phyloP scores from a whole-genome alignment of 768 basidiomycete species.

The Kwoniella dejecticola region DNA sequence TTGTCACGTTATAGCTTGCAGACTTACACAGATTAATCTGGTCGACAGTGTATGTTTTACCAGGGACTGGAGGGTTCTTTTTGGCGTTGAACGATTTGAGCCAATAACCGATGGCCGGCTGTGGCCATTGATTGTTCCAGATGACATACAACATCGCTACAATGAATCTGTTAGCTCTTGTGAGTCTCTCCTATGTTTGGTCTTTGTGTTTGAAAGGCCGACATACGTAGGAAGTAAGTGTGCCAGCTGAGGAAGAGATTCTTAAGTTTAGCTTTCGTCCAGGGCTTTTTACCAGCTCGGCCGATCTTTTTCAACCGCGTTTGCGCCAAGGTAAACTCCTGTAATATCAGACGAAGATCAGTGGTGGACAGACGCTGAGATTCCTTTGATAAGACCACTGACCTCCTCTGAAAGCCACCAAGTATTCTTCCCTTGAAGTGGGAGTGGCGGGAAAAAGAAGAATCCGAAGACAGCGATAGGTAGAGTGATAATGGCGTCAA shows the following conservation, averaged over 20 bases:
- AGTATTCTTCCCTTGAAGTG: conserved; percentile 28
- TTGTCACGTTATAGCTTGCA: neutral
- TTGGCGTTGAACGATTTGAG: conserved; percentile 44
- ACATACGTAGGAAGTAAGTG: conserved; percentile 38
- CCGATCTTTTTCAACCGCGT: conserved; percentile 27
- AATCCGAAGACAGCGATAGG: conserved; percentile 29
- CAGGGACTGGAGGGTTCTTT: conserved; percentile 31
- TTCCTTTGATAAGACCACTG: conserved; percentile 14
- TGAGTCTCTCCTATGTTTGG: neutral
- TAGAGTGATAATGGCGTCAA: conserved; percentile 25
- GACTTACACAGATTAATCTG: conserved; percentile 41
- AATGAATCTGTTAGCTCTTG: neutral
- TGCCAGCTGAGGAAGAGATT: conserved; percentile 36
- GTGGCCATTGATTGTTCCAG: conserved; percentile 35
- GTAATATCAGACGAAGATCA: neutral
- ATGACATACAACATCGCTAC: conserved; percentile 29
- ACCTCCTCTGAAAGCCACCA: conserved; percentile 27
- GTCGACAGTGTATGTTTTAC: conserved; percentile 29
- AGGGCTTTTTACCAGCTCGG: conserved; percentile 23
- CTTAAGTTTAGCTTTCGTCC: conserved; percentile 29
- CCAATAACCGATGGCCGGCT: conserved; percentile 35
- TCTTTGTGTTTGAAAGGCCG: too few relatives aligned
- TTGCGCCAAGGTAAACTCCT: conserved; percentile 34
- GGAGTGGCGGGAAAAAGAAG: conserved; percentile 36
- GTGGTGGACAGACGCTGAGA: neutral